Evolutionary conservation across 139 green algal species (phyloP), one percentile per base, ranked within the genome.

Genomic region (Spirogloea muscicola): DNA sequence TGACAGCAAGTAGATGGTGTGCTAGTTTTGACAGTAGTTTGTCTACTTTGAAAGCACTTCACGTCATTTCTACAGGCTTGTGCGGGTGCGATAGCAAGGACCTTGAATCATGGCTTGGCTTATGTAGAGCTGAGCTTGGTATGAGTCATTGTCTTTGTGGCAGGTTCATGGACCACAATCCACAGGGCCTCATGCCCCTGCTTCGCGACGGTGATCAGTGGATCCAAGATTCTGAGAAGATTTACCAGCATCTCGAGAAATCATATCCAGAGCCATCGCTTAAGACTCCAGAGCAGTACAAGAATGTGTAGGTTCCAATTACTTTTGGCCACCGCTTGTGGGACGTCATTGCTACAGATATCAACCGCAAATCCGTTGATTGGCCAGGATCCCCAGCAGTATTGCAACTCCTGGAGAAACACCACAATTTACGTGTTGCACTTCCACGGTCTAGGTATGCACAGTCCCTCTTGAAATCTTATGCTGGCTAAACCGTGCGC

Each of bases 161-260:
- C 63, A 72, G 63, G 63, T 72, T 76, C 9, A 76, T 76, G 48
- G 49, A 76, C 18, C 70, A 76, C 16, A 76, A 76, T n/a, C 67
- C 67, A 7, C 39, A 18, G 3, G 67, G 67, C 6, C 29, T 76
- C 16, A 76, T 76, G 67, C 67, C 67, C 27, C 49, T 76, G 67
- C 67, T 76, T 27, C 67, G 67, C 57, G 67, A 76, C 43, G 67
- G 67, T 6, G 48, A 76, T 5, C 39, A 76, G 49, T 76, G 67
- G 67, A 69, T 76, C 57, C 67, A 76, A 37, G 67, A 76, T n/a
- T 71, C 49, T 49, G 67, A 76, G 29, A 76, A 76, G 39, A 76
- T 76, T 21, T 33, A 42, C 31, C 29, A 76, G 4, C 43, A 76
- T 27, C 39, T 76, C 6, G 67, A 76, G 34, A 64, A n/a, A 31